A percentile compares a stretch with the other conserved stretches of the same genome.
These are phyloP conservation scores for Colletotrichum australisinense DNA, from an alignment of 2,329 filamentous ascomycete genomes.

Conservation along the genomic window DNA sequence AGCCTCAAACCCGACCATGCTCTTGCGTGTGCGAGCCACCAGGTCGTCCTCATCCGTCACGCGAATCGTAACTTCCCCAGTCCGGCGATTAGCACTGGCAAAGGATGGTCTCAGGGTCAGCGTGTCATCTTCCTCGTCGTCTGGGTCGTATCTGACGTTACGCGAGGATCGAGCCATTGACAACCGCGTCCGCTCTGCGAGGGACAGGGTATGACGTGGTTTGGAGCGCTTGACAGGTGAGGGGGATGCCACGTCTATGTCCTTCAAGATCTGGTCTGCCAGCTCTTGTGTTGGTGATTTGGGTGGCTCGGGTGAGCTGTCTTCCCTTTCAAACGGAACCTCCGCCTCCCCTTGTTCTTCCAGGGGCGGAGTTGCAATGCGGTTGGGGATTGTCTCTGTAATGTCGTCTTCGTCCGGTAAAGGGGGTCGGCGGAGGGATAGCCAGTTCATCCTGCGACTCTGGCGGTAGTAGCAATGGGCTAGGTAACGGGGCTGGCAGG, in stretches of 20 bases:
- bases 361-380: slow-evolving; percentile 20
- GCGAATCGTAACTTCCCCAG: slow-evolving; percentile 38
- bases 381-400: background rate
- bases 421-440: slow-evolving; percentile 30
- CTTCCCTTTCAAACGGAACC: slow-evolving; percentile 16
- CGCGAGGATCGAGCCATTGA: slow-evolving; percentile 77
- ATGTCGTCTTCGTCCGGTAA: slow-evolving; percentile 25
- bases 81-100: slow-evolving; percentile 9
- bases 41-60: slow-evolving; percentile 60
- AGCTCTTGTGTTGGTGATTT: slow-evolving; percentile 60
- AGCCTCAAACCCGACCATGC: slow-evolving; percentile 72
- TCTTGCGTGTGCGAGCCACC: slow-evolving; percentile 67
- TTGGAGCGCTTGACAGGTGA: slow-evolving; percentile 64
- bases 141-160: slow-evolving; percentile 37
- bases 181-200: slow-evolving; percentile 83
- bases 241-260: slow-evolving; percentile 65
- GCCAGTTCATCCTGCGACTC: slow-evolving; percentile 24
- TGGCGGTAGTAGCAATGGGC: slow-evolving; percentile 23
- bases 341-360: slow-evolving; percentile 3
- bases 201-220: slow-evolving; percentile 67
- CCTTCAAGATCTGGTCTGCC: slow-evolving; percentile 67
- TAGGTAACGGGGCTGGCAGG: slow-evolving; percentile 7
- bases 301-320: slow-evolving; percentile 35
- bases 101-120: slow-evolving; percentile 33
- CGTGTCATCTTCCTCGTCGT: slow-evolving; percentile 45